Evolutionary conservation across 2,329 filamentous ascomycete genomes (phyloP).

Genomic region (Orbilia quercus): DNA sequence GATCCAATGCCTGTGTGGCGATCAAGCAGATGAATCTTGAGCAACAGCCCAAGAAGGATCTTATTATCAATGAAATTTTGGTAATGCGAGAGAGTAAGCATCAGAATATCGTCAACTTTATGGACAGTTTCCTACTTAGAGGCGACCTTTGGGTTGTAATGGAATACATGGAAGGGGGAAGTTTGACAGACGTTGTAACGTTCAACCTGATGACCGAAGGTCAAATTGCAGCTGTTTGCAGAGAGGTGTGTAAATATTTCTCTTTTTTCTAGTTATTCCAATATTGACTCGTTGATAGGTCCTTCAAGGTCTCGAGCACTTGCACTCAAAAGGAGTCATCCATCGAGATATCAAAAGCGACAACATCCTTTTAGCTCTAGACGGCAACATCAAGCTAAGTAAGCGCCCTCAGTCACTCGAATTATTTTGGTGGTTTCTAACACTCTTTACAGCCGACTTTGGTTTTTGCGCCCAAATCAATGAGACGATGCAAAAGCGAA

Average conservation of each 20-base stretch:
- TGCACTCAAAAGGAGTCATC: slow-evolving; percentile 97
- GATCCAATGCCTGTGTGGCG: slow-evolving; percentile 86
- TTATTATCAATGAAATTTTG: slow-evolving; percentile 98
- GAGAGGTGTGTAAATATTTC: slow-evolving; percentile 70
- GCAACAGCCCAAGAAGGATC: slow-evolving; percentile 97
- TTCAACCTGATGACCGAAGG: slow-evolving; percentile 99
- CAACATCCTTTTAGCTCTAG: slow-evolving; percentile 91
- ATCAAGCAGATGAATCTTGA: slow-evolving; percentile 99
- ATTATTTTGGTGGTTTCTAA: slow-evolving; percentile 61
- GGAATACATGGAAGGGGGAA: slow-evolving; percentile 99
- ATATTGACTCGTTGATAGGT: slow-evolving; percentile 67
- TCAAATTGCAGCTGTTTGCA: slow-evolving; percentile 94
- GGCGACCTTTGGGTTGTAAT: slow-evolving; percentile 98
- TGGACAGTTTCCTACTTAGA: slow-evolving; percentile 90
- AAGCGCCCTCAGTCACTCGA: not conserved
- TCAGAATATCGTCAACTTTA: slow-evolving; percentile 98
- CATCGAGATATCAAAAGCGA: slow-evolving; percentile 99
- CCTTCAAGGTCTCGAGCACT: slow-evolving; percentile 87
- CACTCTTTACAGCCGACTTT: slow-evolving; percentile 78
- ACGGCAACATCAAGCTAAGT: slow-evolving; percentile 98
- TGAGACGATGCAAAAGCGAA: slow-evolving; percentile 94
- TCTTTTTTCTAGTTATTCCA: not conserved
- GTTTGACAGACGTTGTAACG: slow-evolving; percentile 96
- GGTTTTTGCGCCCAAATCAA: slow-evolving; percentile 99
- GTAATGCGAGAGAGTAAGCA: slow-evolving; percentile 99